Conservation (phyloP, 2,329 filamentous ascomycete genomes). For the Pseudogymnoascus sp. region DNA sequence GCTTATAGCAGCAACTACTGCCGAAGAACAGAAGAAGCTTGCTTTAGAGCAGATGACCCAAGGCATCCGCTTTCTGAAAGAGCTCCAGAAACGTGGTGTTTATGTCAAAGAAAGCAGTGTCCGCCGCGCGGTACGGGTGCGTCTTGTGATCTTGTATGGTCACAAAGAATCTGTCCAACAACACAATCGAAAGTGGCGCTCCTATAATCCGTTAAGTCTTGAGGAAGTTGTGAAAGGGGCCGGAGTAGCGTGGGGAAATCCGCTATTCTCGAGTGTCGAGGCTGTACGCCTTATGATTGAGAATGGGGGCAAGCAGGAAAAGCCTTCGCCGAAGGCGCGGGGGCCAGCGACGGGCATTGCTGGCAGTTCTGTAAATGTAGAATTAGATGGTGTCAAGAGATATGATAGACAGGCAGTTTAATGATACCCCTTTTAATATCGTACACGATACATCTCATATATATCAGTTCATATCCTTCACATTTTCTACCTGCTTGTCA, state of each 20-base stretch:
- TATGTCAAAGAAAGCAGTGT: constrained; percentile 12
- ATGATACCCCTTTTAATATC: constrained; percentile 7
- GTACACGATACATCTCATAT: not conserved
- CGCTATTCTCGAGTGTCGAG: constrained; percentile 4
- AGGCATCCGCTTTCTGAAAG: constrained; percentile 24
- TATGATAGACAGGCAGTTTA: constrained; percentile 3
- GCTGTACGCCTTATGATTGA: not conserved
- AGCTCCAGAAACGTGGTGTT: constrained; percentile 18
- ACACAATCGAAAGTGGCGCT: constrained; percentile 18
- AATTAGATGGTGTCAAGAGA: not conserved
- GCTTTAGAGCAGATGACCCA: constrained; percentile 15
- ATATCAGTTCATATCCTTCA: not conserved
- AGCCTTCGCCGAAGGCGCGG: not conserved
- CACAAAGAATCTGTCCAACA: constrained; percentile 17
- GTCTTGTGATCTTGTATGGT: constrained; percentile 24
- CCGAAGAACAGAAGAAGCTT: constrained; percentile 7
- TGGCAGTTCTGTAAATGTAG: not conserved
- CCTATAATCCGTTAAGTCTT: constrained; percentile 12
- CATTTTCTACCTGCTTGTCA: not conserved
- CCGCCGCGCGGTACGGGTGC: constrained; percentile 21
- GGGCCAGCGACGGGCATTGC: not conserved
- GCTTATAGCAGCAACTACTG: not conserved
- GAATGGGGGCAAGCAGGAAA: not conserved
- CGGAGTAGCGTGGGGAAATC: constrained; percentile 19
- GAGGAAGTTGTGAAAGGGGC: constrained; percentile 18